A percentile compares a stretch with the other conserved stretches of the same genome.
phyloP scores from a whole-genome alignment of 495 filamentous ascomycete genomes.

The Xylaria castorea region DNA sequence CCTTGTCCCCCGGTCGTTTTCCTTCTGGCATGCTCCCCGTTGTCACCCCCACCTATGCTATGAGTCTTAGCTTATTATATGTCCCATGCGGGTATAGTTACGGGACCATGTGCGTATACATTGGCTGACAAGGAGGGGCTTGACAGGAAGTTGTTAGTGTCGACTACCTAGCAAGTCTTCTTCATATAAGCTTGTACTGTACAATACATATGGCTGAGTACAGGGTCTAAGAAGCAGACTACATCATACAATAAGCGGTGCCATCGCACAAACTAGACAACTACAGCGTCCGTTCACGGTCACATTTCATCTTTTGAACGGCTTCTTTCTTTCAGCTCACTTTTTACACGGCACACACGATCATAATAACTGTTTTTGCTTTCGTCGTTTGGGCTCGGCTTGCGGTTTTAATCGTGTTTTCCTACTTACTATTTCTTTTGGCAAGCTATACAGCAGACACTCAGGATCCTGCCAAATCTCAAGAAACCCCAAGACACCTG shows the following conservation, averaged over 20 bases:
- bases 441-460: not conserved
- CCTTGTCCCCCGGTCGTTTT: slow-evolving; percentile 23
- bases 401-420: slow-evolving; percentile 7
- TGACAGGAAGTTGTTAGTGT: slow-evolving; percentile 19
- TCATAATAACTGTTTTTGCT: slow-evolving; percentile 1
- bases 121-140: slow-evolving; percentile 23
- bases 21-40: slow-evolving; percentile 23
- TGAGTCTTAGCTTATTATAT: slow-evolving; percentile 26
- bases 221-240: slow-evolving; percentile 23
- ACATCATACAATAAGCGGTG: slow-evolving; percentile 27
- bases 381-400: slow-evolving; percentile 16
- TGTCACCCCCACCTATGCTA: slow-evolving; percentile 15
- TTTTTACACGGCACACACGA: slow-evolving; percentile 4
- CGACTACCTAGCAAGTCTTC: slow-evolving; percentile 1
- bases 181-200: slow-evolving; percentile 21
- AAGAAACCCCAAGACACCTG: not conserved
- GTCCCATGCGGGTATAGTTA: slow-evolving; percentile 25
- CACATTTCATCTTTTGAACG: slow-evolving; percentile 19
- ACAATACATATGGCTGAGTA: slow-evolving; percentile 14
- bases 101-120: slow-evolving; percentile 27
- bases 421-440: not conserved
- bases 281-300: slow-evolving; percentile 22
- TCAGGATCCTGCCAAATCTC: not conserved
- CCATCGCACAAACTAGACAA: slow-evolving; percentile 20
- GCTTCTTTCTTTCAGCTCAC: slow-evolving; percentile 13